Base-by-base conservation (phyloP, 148 eudicot genomes). In the Camellia lanceoleosa region DNA sequence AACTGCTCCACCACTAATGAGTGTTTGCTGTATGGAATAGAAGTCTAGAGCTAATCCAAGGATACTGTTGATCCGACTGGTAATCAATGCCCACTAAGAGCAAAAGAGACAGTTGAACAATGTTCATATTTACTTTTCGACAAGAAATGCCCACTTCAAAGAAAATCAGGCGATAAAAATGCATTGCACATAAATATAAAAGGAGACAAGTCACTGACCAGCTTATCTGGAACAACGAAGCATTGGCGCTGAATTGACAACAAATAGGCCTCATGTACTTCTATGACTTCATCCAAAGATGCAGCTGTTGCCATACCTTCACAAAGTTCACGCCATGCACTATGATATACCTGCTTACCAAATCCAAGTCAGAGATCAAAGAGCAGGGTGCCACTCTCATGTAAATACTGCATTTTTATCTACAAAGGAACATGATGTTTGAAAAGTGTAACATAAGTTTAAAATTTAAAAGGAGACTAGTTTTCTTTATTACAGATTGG, bases 171-270 rank as follows among this genome's bases (percentile, higher is more conserved):
- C 67, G 5, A 56, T n/a, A 47, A 79, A 30, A 74, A 42, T 16
- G 7, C 63, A 18, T 38, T 20, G 74, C 51, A 71, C 19, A 23
- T 13, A 42, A 61, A 73, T 58, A 8, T 15, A 63, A 23, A 64
- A 7, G 62, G 66, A 71, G 62, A 49, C 46, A 82, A 19, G 71
- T 71, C 51, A 80, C 80, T 68, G 70, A 96, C 99, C 91, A 96
- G 91, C 85, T 92, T 96, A 83, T 96, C 99, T 49, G 99, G 99
- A 85, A 92, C 98, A 77, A 93, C 98, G 86, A 96, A 96, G 85
- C 99, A 93, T 81, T 92, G 99, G 62, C 99, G 82, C 84, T 96
- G 99, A 80, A 96, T 93, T 41, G 97, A 92, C 84, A 90, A 81
- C 86, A 96, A 93, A 86, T 96, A 96, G 78, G 98, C 89, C 60